These are phyloP conservation scores for Apophysomyces trapeziformis DNA, from an alignment of 371 early-diverging fungal species.

Conservation along the genomic window DNA sequence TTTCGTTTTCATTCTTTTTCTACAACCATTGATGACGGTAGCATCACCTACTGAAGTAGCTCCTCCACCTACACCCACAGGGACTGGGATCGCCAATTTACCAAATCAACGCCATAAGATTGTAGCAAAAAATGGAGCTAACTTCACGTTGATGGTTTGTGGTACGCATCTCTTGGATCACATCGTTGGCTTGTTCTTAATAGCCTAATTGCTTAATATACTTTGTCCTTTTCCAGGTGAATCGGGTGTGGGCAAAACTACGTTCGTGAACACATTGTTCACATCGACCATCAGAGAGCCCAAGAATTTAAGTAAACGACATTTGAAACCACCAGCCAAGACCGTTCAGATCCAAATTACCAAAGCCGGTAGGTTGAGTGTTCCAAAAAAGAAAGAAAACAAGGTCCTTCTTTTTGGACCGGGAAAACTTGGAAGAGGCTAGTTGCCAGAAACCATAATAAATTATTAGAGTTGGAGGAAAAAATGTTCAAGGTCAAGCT, in stretches of 20 bases:
- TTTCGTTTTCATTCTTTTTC: conserved; percentile 5
- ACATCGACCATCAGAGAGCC: conserved; percentile 70
- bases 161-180: conserved; percentile 61
- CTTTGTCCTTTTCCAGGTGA: conserved; percentile 18
- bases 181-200: not conserved
- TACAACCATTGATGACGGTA: conserved; percentile 45
- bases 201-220: not conserved
- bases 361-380: conserved; percentile 22
- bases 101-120: conserved; percentile 98
- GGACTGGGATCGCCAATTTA: conserved; percentile 96
- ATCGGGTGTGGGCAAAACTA: conserved; percentile 72
- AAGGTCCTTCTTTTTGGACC: no score
- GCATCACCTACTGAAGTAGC: conserved; percentile 53
- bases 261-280: conserved; percentile 88
- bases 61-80: conserved; percentile 50
- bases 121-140: conserved; percentile 87
- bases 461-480: conserved; percentile 87
- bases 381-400: not conserved
- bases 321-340: conserved; percentile 61
- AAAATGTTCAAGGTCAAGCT: conserved; percentile 95
- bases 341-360: conserved; percentile 82
- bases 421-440: no score
- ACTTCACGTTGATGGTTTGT: conserved; percentile 96
- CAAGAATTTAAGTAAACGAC: conserved; percentile 57
- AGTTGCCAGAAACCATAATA: not conserved